Evolutionary conservation across 2,329 filamentous ascomycete species (phyloP), one percentile per base, ranked within the genome.

Genomic region (Bipolaris bicolor): DNA sequence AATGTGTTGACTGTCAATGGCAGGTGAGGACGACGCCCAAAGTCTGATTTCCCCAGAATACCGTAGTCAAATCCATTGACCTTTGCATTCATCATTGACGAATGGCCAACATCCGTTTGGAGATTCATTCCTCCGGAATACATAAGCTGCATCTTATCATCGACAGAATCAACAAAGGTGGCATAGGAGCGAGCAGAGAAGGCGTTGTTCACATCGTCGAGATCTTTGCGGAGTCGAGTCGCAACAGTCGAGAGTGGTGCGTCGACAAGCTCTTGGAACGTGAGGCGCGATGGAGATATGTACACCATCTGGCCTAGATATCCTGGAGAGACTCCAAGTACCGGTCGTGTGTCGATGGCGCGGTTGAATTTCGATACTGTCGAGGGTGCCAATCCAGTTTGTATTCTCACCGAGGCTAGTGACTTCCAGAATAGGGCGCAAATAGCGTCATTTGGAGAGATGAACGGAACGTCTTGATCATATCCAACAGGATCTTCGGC

Each of bases 341-440:
- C 43, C 4, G 43, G 43, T 31, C 43, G 26, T 15, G 29, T 46
- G 15, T 46, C 43, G 43, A 46, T 46, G 11, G 43, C 24, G 5
- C 43, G 43, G 60, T 57, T 6, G 55, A 61, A 45, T 9, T 52
- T 52, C 16, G 34, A 49, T n/a, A 40, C 47, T 15, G 24, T 31
- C 20, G 24, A n/a, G n/a, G 43, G 43, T 18, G 24, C 43, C 1
- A 33, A 22, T 16, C 43, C 43, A 10, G 43, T 46, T 13, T 31
- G 33, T 29, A 46, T 46, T 20, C 43, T 29, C 9, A 46, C 43
- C 18, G 43, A 29, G n/a, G 43, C 43, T 20, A 46, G 24, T 7
- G 24, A n/a, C 16, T 46, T 31, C 43, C 43, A 46, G 43, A 46
- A 46, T 5, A 46, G 43, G 5, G 43, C 43, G 11, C 43, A 46